phyloP scores from a whole-genome alignment of 306 rosid species.

The Mimosa pudica region DNA sequence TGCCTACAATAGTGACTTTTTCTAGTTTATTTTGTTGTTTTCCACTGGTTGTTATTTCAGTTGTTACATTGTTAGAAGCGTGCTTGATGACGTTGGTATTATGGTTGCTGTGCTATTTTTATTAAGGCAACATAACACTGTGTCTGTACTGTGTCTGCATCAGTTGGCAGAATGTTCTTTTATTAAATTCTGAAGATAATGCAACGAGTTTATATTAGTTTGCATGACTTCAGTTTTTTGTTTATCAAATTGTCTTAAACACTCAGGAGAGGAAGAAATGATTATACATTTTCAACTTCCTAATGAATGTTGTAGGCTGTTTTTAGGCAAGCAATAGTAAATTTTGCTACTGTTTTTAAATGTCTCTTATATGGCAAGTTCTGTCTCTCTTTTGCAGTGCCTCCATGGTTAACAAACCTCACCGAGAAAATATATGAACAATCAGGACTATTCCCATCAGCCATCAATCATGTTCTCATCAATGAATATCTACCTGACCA shows the following conservation, averaged over 20 bases:
- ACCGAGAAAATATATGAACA: slow-evolving; percentile 64
- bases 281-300: slow-evolving; percentile 6
- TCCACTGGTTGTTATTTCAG: neutral
- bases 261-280: neutral
- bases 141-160: neutral
- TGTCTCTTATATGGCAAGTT: slow-evolving; percentile 23
- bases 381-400: slow-evolving; percentile 52
- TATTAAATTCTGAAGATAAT: slow-evolving; percentile 17
- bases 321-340: neutral
- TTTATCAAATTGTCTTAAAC: neutral
- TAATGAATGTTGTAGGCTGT: neutral
- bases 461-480: slow-evolving; percentile 89
- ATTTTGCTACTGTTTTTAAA: neutral
- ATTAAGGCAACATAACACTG: neutral
- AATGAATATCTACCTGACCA: slow-evolving; percentile 86
- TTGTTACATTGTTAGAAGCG: neutral
- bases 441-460: slow-evolving; percentile 63
- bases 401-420: slow-evolving; percentile 75
- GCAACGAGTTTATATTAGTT: slow-evolving; percentile 14
- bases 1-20: slow-evolving; percentile 3
- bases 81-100: neutral
- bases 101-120: neutral
- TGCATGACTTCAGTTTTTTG: slow-evolving; percentile 8
- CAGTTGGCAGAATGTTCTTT: neutral
- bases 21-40: slow-evolving; percentile 15